These are phyloP conservation scores for Phytophthora tubulina DNA, from an alignment of 352 stramenopile species.

Conservation along the genomic window DNA sequence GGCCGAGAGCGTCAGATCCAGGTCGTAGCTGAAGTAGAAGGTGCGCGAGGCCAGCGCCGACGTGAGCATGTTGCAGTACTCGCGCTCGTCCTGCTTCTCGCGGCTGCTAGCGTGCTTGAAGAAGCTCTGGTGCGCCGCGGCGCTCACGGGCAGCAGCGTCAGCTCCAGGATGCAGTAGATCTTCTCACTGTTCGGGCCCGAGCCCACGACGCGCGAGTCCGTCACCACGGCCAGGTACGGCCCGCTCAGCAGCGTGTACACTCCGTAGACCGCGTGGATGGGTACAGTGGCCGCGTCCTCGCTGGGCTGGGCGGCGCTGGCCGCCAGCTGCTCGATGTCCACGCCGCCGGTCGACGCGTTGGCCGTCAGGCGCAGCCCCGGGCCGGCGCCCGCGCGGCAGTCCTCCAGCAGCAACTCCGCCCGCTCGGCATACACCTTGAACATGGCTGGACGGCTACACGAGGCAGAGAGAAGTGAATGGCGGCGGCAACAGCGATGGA, in stretches of 20 bases:
- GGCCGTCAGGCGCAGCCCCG: slow-evolving; percentile 62
- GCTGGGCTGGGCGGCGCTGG: slow-evolving; percentile 33
- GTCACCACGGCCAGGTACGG: slow-evolving; percentile 81
- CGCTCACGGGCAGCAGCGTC: slow-evolving; percentile 65
- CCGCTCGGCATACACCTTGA: slow-evolving; percentile 81
- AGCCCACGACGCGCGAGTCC: slow-evolving; percentile 68
- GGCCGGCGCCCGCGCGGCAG: slow-evolving; percentile 72
- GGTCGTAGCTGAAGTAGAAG: slow-evolving; percentile 83
- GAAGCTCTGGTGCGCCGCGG: slow-evolving; percentile 62
- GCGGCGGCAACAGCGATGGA: neutral
- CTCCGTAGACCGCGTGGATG: slow-evolving; percentile 81
- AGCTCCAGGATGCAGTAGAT: slow-evolving; percentile 69
- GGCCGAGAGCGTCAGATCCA: slow-evolving; percentile 80
- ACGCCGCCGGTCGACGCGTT: slow-evolving; percentile 35
- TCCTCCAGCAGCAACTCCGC: slow-evolving; percentile 83
- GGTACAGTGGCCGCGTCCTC: slow-evolving; percentile 61
- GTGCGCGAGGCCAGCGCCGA: slow-evolving; percentile 55
- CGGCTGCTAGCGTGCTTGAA: slow-evolving; percentile 52
- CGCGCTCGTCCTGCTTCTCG: slow-evolving; percentile 68
- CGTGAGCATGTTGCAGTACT: slow-evolving; percentile 72
- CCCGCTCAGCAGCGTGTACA: slow-evolving; percentile 73
- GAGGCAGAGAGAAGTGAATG: neutral
- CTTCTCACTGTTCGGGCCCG: slow-evolving; percentile 64
- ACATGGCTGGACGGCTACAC: slow-evolving; percentile 48
- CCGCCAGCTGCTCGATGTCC: slow-evolving; percentile 36